Base-by-base conservation (phyloP, 352 stramenopile genomes). In the Globisporangium recalcitrans region DNA sequence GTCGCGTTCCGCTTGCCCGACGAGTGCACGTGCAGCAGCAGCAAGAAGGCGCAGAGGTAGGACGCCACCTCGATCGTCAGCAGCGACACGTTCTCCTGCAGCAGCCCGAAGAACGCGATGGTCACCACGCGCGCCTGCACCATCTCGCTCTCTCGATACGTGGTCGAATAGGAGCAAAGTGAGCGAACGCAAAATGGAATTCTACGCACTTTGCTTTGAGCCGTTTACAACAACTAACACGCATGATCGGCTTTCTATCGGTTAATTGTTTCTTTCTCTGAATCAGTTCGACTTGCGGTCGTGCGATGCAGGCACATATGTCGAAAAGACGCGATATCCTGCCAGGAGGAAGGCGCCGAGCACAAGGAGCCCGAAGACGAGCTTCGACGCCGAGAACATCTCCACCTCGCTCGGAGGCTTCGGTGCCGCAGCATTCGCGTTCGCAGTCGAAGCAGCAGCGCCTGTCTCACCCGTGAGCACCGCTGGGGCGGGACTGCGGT, bases 51-150 rank as follows among this genome's bases (percentile, higher is more conserved):
- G 53, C 67, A 71, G 52, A 91, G 80, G 54, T 85, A 80, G 6
- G 69, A 74, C 36, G 75, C 69, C 29, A 76, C 60, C 64, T 94
- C 83, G 36, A 94, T 77, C 26, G 70, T 71, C 40, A 85, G 66
- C 44, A 93, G 77, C 51, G 83, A 90, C 57, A 82, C 62, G 29
- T 94, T 94, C 69, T 94, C 85, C 63, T 88, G 81, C 55, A 92
- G 65, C 56, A 90, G 79, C 59, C 72, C 77, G 51, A 90, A 72
- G 64, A 90, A 71, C 44, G 80, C 77, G 58, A 85, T 77, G 29
- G 79, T 82, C 72, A 87, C 82, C 11, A 90, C 73, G 11, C 75
- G 74, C 46, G 78, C 69, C 46, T 60, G 59, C 62, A 75, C 62
- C 69, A 73, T 74, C 51, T 29, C n/a, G 29, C 19, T 22, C 29